A percentile compares a stretch with the other conserved stretches of the same genome.
Conservation (phyloP, 305 asterid genomes). For the Salvia sclarea region DNA sequence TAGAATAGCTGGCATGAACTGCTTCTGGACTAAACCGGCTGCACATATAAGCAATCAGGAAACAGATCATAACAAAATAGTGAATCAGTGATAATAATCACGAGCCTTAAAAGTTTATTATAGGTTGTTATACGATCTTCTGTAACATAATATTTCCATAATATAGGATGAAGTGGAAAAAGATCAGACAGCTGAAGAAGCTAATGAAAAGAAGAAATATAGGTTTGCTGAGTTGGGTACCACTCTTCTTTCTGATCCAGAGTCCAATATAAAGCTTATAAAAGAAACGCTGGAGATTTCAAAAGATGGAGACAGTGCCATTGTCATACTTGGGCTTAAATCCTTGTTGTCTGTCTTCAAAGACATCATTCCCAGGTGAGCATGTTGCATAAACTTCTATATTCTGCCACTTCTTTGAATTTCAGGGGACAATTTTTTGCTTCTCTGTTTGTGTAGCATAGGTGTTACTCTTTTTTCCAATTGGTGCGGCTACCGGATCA, state of each 20-base stretch:
- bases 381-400: constrained; percentile 25
- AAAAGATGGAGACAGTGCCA: constrained; percentile 58
- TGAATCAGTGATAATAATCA: background rate
- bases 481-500: constrained; percentile 73
- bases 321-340: constrained; percentile 68
- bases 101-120: background rate
- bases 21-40: background rate
- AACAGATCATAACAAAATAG: background rate
- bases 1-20: background rate
- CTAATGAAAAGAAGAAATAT: constrained; percentile 63
- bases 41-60: constrained; percentile 11
- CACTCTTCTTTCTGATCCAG: constrained; percentile 80
- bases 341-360: constrained; percentile 92
- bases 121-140: background rate
- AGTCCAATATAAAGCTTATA: constrained; percentile 68
- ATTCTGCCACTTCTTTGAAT: background rate
- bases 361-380: constrained; percentile 95
- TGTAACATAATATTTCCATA: background rate
- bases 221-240: constrained; percentile 94
- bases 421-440: background rate
- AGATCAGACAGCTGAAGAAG: constrained; percentile 78
- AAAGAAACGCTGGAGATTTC: constrained; percentile 86
- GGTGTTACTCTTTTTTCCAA: constrained; percentile 29
- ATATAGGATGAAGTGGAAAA: constrained; percentile 76
- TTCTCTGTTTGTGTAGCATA: constrained; percentile 15